Percentiles rank a stretch among this genome's conserved stretches.
Conservation (phyloP, 2,329 filamentous ascomycete genomes). For the Calonectria hongkongensis region DNA sequence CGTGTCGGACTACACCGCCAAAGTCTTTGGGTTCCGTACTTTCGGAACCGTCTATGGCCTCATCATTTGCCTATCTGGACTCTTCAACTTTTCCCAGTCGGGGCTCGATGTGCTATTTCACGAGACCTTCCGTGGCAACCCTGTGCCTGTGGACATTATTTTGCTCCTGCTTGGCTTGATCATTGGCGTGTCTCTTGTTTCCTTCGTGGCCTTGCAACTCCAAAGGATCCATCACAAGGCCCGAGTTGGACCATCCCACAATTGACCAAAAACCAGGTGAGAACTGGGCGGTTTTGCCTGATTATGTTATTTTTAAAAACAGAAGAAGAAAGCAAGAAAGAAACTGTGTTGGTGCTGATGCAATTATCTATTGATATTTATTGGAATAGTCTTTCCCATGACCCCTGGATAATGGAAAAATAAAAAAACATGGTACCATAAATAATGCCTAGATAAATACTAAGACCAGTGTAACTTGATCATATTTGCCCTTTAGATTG, state of each 20-base stretch:
- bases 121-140: conserved; percentile 81
- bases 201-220: conserved; percentile 74
- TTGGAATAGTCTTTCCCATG: too few species aligned
- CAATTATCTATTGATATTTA: not conserved
- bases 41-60: conserved; percentile 96
- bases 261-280: conserved; percentile 11
- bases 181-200: conserved; percentile 79
- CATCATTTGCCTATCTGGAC: conserved; percentile 88
- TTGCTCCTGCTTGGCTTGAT: conserved; percentile 77
- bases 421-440: too few species aligned
- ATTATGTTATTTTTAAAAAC: not conserved
- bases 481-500: too few species aligned
- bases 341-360: not conserved
- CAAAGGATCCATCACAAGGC: conserved; percentile 57
- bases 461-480: too few species aligned
- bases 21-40: conserved; percentile 93
- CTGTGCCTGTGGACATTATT: conserved; percentile 84
- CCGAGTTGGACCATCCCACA: conserved; percentile 51
- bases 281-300: not conserved
- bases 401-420: too few species aligned
- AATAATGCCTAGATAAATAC: too few species aligned
- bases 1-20: conserved; percentile 91
- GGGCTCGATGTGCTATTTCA: conserved; percentile 88
- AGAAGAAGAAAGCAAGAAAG: not conserved
- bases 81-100: conserved; percentile 89